Percentiles rank a stretch among this genome's conserved stretches.
These are phyloP conservation scores for Pachysolen tannophilus DNA, from an alignment of 805 yeast species.

Conservation along the genomic window DNA sequence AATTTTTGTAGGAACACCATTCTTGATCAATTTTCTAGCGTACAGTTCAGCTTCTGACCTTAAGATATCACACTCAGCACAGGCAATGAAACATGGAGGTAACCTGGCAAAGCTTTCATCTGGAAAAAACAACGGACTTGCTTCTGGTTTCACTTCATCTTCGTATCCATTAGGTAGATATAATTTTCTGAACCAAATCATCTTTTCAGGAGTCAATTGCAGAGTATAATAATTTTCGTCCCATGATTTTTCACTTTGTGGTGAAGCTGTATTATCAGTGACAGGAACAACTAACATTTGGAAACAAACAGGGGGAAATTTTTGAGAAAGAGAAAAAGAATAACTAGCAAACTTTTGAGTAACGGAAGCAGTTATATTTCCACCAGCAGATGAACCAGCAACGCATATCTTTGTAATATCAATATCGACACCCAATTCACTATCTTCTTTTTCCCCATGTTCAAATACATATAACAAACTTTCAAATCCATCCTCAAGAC, in stretches of 20 bases:
- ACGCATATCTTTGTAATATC: slow-evolving; percentile 27
- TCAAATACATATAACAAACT: slow-evolving; percentile 23
- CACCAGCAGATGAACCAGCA: slow-evolving; percentile 45
- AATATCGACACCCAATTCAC: too few relatives aligned
- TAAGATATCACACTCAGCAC: slow-evolving; percentile 36
- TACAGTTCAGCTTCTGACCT: slow-evolving; percentile 36
- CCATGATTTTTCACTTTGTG: slow-evolving; percentile 29
- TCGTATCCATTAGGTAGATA: too few relatives aligned
- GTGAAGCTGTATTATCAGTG: slow-evolving; percentile 32
- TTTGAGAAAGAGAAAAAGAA: slow-evolving; percentile 23
- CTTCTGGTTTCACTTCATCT: slow-evolving; percentile 25
- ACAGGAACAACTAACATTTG: slow-evolving; percentile 38
- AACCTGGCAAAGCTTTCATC: slow-evolving; percentile 28
- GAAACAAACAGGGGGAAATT: slow-evolving; percentile 26
- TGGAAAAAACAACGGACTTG: slow-evolving; percentile 34
- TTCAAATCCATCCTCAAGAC: slow-evolving; percentile 35
- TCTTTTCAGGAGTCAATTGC: slow-evolving; percentile 35
- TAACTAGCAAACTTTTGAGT: too few relatives aligned
- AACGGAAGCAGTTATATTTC: slow-evolving; percentile 26
- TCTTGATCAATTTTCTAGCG: slow-evolving; percentile 25
- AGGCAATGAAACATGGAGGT: slow-evolving; percentile 34
- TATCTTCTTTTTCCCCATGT: slow-evolving; percentile 12
- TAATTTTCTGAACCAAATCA: slow-evolving; percentile 35
- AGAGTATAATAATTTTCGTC: slow-evolving; percentile 29
- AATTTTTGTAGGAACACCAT: slow-evolving; percentile 28